These are phyloP conservation scores for Backusella macrospora DNA, from an alignment of 192 early-diverging fungal genomes.

Conservation along the genomic window DNA sequence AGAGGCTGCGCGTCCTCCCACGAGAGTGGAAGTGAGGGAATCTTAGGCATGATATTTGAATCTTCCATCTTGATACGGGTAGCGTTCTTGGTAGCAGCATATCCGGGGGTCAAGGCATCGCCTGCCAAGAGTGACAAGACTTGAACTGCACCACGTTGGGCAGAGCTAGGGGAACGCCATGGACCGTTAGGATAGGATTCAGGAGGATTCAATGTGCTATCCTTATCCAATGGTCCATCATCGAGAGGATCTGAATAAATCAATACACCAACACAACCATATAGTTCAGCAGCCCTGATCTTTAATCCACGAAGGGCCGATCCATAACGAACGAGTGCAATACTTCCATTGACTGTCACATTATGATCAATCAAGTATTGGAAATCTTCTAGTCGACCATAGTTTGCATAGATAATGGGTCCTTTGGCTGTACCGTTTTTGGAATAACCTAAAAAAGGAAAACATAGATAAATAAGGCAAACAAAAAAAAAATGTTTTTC, in stretches of 20 bases:
- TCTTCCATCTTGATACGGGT: constrained; percentile 51
- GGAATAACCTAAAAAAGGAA: constrained; percentile 42
- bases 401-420: constrained; percentile 66
- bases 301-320: constrained; percentile 57
- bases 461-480: background rate
- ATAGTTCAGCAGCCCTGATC: constrained; percentile 56
- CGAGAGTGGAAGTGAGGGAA: constrained; percentile 68
- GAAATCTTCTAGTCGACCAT: constrained; percentile 62
- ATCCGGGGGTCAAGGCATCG: constrained; percentile 69
- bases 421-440: constrained; percentile 60
- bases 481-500: background rate
- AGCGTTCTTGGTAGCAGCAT: constrained; percentile 52
- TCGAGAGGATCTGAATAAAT: constrained; percentile 71
- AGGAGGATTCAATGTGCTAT: constrained; percentile 20
- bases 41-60: constrained; percentile 41
- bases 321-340: constrained; percentile 67
- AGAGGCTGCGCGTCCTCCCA: constrained; percentile 64
- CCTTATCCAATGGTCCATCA: constrained; percentile 54
- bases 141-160: constrained; percentile 63
- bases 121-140: constrained; percentile 55
- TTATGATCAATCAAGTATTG: constrained; percentile 43
- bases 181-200: constrained; percentile 39
- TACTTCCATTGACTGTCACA: constrained; percentile 48
- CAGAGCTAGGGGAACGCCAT: constrained; percentile 55
- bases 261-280: constrained; percentile 57